phyloP scores from a whole-genome alignment of 768 basidiomycete genomes.

The Kwoniella dendrophila region DNA sequence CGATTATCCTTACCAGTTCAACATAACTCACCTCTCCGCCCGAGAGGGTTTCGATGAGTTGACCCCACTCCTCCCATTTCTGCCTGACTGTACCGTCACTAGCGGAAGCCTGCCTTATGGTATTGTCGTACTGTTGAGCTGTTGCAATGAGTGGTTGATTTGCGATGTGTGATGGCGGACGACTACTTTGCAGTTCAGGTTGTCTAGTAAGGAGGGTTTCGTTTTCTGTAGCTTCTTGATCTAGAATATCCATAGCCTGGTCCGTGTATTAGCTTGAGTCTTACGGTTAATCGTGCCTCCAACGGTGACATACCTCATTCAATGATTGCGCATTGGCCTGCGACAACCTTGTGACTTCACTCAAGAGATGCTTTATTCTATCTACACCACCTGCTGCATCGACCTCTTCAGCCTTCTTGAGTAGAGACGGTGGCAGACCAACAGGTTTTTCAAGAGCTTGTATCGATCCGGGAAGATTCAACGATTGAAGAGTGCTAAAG shows the following conservation, averaged over 20 bases:
- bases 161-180: constrained; percentile 75
- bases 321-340: constrained; percentile 66
- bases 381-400: constrained; percentile 73
- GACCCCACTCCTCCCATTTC: constrained; percentile 90
- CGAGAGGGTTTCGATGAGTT: constrained; percentile 69
- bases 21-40: constrained; percentile 64
- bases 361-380: constrained; percentile 70
- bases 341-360: constrained; percentile 71
- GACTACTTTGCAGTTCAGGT: constrained; percentile 52
- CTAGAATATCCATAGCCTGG: constrained; percentile 86
- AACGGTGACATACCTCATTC: constrained; percentile 69
- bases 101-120: constrained; percentile 69
- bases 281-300: background rate
- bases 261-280: background rate
- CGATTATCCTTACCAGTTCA: constrained; percentile 9
- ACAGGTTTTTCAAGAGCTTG: constrained; percentile 85
- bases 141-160: constrained; percentile 73
- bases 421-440: constrained; percentile 82
- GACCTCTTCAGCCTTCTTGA: constrained; percentile 83
- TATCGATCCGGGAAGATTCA: constrained; percentile 80
- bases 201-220: constrained; percentile 55
- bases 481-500: constrained; percentile 65
- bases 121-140: constrained; percentile 69
- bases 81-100: constrained; percentile 75
- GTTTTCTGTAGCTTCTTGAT: constrained; percentile 66